A percentile compares a stretch with the other conserved stretches of the same genome.
These are phyloP conservation scores for Pseudogymnoascus sp. DNA, from an alignment of 2,329 filamentous ascomycete species.

Conservation along the genomic window DNA sequence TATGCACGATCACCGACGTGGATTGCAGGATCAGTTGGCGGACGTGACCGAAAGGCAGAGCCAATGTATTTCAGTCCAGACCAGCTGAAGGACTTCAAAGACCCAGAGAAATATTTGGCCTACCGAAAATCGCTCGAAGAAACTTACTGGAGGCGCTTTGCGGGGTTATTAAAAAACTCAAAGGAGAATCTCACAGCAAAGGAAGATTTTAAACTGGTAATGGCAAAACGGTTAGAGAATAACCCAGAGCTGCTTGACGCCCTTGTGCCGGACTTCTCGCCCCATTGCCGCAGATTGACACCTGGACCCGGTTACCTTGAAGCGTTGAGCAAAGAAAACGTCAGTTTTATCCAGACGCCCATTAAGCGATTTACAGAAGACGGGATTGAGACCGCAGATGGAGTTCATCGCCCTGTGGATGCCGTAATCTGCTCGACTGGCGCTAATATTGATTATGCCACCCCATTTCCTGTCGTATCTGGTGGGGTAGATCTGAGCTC, in stretches of 20 bases:
- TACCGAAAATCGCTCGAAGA: constrained; percentile 52
- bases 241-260: constrained; percentile 49
- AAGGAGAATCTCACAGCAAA: constrained; percentile 41
- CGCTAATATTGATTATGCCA: constrained; percentile 51
- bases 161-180: constrained; percentile 46
- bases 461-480: constrained; percentile 53
- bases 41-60: constrained; percentile 43
- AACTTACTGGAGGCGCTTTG: constrained; percentile 55
- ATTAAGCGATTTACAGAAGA: constrained; percentile 52
- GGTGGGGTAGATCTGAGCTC: constrained; percentile 45
- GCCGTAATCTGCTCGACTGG: constrained; percentile 63
- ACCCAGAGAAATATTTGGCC: constrained; percentile 52
- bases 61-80: constrained; percentile 49
- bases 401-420: constrained; percentile 49
- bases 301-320: constrained; percentile 63
- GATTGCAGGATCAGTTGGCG: constrained; percentile 57
- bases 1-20: constrained; percentile 60
- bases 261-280: constrained; percentile 56
- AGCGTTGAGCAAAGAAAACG: constrained; percentile 53
- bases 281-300: constrained; percentile 57
- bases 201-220: constrained; percentile 43
- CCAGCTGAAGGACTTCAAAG: constrained; percentile 48
- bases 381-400: constrained; percentile 54
- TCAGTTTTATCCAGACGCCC: constrained; percentile 49
- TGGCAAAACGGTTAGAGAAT: constrained; percentile 44